phyloP scores from a whole-genome alignment of 2,329 filamentous ascomycete genomes.

The Sarocladium strictum region DNA sequence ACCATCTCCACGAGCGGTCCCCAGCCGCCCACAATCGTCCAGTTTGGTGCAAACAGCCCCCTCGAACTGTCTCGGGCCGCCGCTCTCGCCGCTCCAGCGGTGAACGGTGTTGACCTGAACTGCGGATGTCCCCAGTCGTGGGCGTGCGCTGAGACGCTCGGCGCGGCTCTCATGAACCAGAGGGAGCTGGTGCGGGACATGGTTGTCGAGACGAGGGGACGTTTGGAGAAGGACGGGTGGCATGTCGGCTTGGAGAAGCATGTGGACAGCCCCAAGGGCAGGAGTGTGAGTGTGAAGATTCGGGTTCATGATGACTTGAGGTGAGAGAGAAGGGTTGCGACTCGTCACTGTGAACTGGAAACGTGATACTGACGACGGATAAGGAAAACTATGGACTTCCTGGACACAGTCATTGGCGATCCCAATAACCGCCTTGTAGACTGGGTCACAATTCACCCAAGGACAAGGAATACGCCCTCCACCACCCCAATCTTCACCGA shows the following conservation, averaged over 20 bases:
- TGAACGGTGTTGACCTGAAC: conserved; percentile 63
- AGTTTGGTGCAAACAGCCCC: conserved; percentile 60
- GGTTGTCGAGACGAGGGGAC: conserved; percentile 49
- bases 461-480: conserved; percentile 56
- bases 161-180: conserved; percentile 62
- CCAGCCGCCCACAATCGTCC: conserved; percentile 57
- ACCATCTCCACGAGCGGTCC: conserved; percentile 48
- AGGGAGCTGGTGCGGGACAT: conserved; percentile 62
- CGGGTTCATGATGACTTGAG: conserved; percentile 59
- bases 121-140: conserved; percentile 69
- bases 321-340: conserved; percentile 24
- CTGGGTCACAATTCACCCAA: conserved; percentile 65
- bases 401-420: conserved; percentile 55
- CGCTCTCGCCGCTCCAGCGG: conserved; percentile 53
- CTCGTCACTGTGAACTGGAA: not conserved
- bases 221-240: conserved; percentile 48
- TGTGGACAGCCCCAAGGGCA: conserved; percentile 35
- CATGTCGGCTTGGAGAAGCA: conserved; percentile 38
- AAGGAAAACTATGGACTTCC: conserved; percentile 54
- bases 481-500: conserved; percentile 56
- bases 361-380: not conserved
- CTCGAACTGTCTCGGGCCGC: conserved; percentile 58
- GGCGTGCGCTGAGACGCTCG: conserved; percentile 63
- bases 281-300: conserved; percentile 66
- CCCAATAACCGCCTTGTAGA: conserved; percentile 48